phyloP scores from a whole-genome alignment of 148 eudicot genomes.

The Spergularia marina region DNA sequence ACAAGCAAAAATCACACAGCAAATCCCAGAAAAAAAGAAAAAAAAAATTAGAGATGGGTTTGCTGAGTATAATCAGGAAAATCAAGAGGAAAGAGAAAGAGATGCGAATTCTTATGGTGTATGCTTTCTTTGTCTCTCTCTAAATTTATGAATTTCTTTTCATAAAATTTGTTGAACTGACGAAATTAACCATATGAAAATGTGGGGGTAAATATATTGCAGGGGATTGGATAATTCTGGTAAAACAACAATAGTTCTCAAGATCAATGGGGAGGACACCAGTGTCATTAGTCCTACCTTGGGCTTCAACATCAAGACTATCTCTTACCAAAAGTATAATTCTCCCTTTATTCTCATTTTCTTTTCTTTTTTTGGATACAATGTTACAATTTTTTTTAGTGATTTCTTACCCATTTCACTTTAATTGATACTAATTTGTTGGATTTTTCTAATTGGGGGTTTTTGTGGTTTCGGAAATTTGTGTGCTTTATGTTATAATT shows the following conservation, averaged over 20 bases:
- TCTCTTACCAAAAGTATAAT: conserved; percentile 63
- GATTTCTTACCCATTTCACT: too few species aligned
- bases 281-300: conserved; percentile 81
- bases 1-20: too few species aligned
- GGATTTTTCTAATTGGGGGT: too few species aligned
- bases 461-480: too few species aligned
- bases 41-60: conserved; percentile 55
- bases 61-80: conserved; percentile 87
- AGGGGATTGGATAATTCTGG: conserved; percentile 94
- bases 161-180: neutral
- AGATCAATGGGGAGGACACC: conserved; percentile 81
- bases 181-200: neutral
- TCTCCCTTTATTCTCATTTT: neutral
- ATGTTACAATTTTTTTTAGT: too few species aligned
- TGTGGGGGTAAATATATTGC: neutral
- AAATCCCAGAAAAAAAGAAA: too few species aligned
- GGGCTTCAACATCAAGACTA: conserved; percentile 93
- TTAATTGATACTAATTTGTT: too few species aligned
- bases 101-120: conserved; percentile 99
- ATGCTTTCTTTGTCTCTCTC: conserved; percentile 32
- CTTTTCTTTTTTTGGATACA: neutral
- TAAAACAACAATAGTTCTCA: conserved; percentile 87
- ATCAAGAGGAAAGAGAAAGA: conserved; percentile 94
- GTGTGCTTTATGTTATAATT: too few species aligned
- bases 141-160: neutral